Percentiles rank a stretch among this genome's conserved stretches.
Conservation (phyloP, 495 filamentous ascomycete species). For the Neurospora sp. region DNA sequence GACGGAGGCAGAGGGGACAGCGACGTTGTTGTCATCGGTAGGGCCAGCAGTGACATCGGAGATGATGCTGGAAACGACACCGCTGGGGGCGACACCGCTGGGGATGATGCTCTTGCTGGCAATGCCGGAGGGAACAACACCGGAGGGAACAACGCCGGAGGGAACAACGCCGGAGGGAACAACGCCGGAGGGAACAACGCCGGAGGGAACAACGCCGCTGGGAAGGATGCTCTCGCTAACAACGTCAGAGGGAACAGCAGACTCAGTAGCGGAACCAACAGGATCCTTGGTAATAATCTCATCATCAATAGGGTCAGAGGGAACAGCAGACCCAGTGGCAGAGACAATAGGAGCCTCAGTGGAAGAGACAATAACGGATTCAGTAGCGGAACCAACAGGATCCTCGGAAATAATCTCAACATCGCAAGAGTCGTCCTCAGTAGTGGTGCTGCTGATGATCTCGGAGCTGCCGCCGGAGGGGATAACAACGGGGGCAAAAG, state of each 20-base stretch:
- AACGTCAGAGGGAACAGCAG: not conserved
- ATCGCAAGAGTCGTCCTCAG: conserved; percentile 6
- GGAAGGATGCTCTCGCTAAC: no score
- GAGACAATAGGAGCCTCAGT: not conserved
- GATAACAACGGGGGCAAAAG: conserved; percentile 1
- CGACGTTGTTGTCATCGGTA: not conserved
- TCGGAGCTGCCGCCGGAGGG: not conserved
- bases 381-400: no score
- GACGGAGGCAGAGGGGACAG: not conserved
- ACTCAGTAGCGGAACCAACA: not conserved
- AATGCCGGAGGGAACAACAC: no score
- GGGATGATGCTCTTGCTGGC: no score
- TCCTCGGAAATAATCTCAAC: not conserved
- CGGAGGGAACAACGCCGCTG: no score
- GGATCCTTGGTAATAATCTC: conserved; percentile 4
- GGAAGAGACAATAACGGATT: not conserved
- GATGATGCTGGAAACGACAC: not conserved
- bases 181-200: not conserved
- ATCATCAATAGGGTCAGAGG: not conserved
- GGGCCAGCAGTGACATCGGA: not conserved
- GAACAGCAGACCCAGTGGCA: not conserved
- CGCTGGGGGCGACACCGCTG: not conserved
- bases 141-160: no score
- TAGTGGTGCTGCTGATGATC: not conserved
- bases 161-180: not conserved